A percentile compares a stretch with the other conserved stretches of the same genome.
Evolutionary conservation across 768 basidiomycete species (phyloP).

Genomic region (Tricholoma saponaceum): DNA sequence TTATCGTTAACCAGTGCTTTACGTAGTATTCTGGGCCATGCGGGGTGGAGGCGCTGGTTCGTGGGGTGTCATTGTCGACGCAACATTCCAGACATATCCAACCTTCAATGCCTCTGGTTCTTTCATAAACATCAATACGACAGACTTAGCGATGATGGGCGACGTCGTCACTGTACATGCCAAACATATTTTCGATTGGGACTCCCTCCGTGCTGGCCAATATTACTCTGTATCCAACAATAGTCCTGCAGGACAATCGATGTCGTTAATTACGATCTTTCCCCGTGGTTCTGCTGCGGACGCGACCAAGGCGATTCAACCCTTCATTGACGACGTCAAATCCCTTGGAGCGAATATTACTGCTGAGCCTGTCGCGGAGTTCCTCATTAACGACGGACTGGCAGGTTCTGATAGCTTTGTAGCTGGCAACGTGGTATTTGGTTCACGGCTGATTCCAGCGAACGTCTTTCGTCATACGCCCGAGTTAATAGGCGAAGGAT

Average conservation of each 20-base stretch:
- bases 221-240: constrained; percentile 18
- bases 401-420: constrained; percentile 9
- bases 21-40: constrained; percentile 23
- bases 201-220: constrained; percentile 24
- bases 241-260: neutral
- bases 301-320: constrained; percentile 14
- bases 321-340: constrained; percentile 16
- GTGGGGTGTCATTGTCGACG: constrained; percentile 34
- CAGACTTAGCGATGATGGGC: constrained; percentile 12
- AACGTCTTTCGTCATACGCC: constrained; percentile 10
- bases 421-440: constrained; percentile 9
- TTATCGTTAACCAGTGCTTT: neutral
- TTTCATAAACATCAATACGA: constrained; percentile 10
- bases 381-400: constrained; percentile 10
- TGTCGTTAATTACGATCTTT: constrained; percentile 7
- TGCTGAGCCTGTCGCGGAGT: neutral
- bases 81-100: constrained; percentile 30
- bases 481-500: constrained; percentile 15
- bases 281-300: constrained; percentile 11
- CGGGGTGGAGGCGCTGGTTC: constrained; percentile 27
- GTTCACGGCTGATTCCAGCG: constrained; percentile 15
- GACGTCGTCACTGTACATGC: constrained; percentile 25
- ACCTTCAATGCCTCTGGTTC: constrained; percentile 25
- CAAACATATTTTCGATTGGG: constrained; percentile 32
- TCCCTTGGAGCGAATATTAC: constrained; percentile 13